Evolutionary conservation across 208 protist species (phyloP).

Genomic region (Ichthyophonus hoferi): DNA sequence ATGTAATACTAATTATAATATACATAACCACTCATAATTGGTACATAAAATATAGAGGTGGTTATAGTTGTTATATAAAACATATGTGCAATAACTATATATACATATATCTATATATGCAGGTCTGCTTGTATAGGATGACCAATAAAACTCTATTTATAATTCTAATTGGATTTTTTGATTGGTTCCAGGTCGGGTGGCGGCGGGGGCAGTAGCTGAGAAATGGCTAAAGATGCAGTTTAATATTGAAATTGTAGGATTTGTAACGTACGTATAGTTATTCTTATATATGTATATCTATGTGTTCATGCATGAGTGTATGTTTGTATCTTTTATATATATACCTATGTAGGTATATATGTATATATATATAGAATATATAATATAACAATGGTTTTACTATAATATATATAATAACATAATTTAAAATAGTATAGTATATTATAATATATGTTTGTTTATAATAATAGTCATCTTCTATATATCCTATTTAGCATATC

Average conservation of each 20-base stretch:
- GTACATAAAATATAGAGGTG: too few relatives aligned
- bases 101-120: too few relatives aligned
- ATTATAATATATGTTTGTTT: neutral
- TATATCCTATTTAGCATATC: too few relatives aligned
- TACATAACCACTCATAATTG: too few relatives aligned
- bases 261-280: constrained; percentile 41
- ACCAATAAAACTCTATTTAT: too few relatives aligned
- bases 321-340: neutral
- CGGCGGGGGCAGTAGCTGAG: constrained; percentile 66
- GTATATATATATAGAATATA: neutral
- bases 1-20: too few relatives aligned
- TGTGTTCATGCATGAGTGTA: neutral
- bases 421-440: neutral
- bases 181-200: constrained; percentile 65
- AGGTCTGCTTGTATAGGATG: too few relatives aligned
- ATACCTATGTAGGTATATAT: too few relatives aligned
- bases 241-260: constrained; percentile 63
- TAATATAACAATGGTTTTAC: neutral
- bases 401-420: neutral
- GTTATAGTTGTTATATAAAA: too few relatives aligned
- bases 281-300: neutral
- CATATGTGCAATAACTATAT: too few relatives aligned
- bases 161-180: too few relatives aligned
- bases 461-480: too few relatives aligned
- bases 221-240: constrained; percentile 61